phyloP scores from a whole-genome alignment of 306 rosid genomes.

The Aeschynomene evenia region DNA sequence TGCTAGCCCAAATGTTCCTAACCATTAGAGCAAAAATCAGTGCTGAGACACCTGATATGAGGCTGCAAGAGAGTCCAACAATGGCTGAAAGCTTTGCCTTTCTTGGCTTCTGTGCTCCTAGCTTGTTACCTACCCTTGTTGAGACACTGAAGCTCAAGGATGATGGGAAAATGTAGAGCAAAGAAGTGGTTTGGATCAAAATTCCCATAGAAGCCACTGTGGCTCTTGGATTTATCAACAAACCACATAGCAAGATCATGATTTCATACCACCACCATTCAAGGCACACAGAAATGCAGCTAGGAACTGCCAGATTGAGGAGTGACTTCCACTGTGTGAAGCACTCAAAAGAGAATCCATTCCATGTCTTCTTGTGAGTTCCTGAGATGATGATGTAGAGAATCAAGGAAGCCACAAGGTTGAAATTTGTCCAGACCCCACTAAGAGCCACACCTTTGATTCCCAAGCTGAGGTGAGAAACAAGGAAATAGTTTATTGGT shows the following conservation, averaged over 20 bases:
- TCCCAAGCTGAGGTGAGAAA: constrained; percentile 53
- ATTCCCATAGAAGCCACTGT: constrained; percentile 96
- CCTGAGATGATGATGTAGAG: constrained; percentile 54
- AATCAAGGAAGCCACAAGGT: constrained; percentile 57
- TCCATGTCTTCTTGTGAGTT: constrained; percentile 66
- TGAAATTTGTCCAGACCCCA: constrained; percentile 78
- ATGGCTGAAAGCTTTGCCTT: constrained; percentile 69
- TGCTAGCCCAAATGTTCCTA: constrained; percentile 74
- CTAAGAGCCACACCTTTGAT: constrained; percentile 76
- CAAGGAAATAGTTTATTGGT: constrained; percentile 72
- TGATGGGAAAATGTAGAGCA: constrained; percentile 84
- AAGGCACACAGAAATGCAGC: constrained; percentile 86
- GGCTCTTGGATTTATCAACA: constrained; percentile 55
- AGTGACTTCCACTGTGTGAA: constrained; percentile 62
- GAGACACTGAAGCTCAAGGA: constrained; percentile 86
- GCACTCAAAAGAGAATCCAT: constrained; percentile 55
- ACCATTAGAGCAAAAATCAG: constrained; percentile 58
- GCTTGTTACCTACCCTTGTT: constrained; percentile 79
- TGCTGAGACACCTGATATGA: constrained; percentile 58
- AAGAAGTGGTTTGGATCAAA: constrained; percentile 78
- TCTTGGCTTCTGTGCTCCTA: constrained; percentile 68
- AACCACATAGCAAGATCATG: constrained; percentile 81
- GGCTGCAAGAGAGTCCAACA: constrained; percentile 71
- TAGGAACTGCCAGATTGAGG: constrained; percentile 69
- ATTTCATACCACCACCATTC: constrained; percentile 99